Base-by-base conservation (phyloP, 768 basidiomycete genomes). In the Trametes villosa region DNA sequence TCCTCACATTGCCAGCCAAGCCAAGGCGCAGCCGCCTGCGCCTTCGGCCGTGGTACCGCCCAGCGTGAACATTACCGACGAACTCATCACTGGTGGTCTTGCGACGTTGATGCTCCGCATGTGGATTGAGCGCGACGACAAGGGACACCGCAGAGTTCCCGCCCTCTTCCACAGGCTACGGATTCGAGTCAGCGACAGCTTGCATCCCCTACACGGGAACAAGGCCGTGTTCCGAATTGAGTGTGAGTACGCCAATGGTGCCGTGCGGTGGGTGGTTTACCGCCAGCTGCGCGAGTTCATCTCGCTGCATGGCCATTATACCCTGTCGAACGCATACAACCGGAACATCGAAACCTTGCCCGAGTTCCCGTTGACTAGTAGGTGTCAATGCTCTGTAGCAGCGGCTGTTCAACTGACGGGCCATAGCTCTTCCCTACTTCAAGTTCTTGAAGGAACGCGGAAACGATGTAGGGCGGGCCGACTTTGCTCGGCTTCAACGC, bases 161-260 rank as follows among this genome's bases (percentile, higher is more conserved):
- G 74, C 87, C 30, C 78, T 94, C 48, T 79, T 95, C 53, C 88
- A 94, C 70, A 86, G 92, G 26, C 78, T 96, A 47, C 84, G 92
- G 38, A 87, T 96, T 57, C 88, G 90, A 12, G 83, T 96, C 59
- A 92, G 88, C 67, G 94, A 96, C 73, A 93, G 91, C 60, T 70
- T 95, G 27, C 87, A 94, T 75, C 91, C 92, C 5, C 77, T 91
- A 64, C 85, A 93, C 63, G 81, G 84, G 22, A 77, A 84, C 45
- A 91, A 90, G 69, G 86, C 91, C 5, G 86, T 93, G 2, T 96
- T 96, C 71, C 85, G 93, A 17, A 94, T 96, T 65, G 94, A 96
- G 74, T 98, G 95, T 71, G 92, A 97, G 74, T 98, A 99, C 72
- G 96, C 94, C 0, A 95, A 96, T 65, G 94, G 94, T 22, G 88